A percentile compares a stretch with the other conserved stretches of the same genome.
These are phyloP conservation scores for Crucihimalaya himalaica DNA, from an alignment of 345 rosid genomes.

Conservation along the genomic window DNA sequence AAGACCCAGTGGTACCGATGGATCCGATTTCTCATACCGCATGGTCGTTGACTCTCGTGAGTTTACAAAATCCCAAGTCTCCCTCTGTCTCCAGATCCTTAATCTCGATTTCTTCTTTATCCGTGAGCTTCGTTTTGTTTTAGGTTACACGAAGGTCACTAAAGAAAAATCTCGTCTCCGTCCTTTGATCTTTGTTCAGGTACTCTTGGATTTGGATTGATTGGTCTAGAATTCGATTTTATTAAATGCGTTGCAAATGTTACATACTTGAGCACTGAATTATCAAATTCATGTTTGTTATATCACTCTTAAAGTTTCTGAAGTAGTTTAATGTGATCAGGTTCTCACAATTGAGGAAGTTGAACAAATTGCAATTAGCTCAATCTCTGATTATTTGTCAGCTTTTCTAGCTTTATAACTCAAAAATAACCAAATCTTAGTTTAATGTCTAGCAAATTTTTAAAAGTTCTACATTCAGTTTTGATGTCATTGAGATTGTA, in stretches of 20 bases:
- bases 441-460: background rate
- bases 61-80: constrained; percentile 28
- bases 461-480: background rate
- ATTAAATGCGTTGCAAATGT: background rate
- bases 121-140: background rate
- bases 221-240: background rate
- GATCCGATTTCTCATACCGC: constrained; percentile 81
- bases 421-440: background rate
- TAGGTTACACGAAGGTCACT: constrained; percentile 44
- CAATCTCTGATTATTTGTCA: background rate
- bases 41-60: constrained; percentile 91
- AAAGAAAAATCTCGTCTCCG: constrained; percentile 42
- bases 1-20: constrained; percentile 67
- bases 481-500: constrained; percentile 6
- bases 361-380: background rate
- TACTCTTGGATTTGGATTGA: constrained; percentile 1
- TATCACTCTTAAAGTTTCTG: background rate
- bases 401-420: background rate
- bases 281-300: background rate
- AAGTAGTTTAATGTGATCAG: background rate
- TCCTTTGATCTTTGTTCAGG: constrained; percentile 39
- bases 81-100: background rate
- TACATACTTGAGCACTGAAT: background rate
- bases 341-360: background rate
- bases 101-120: constrained; percentile 4